phyloP scores from a whole-genome alignment of 352 stramenopile genomes.

The Globisporangium solare region DNA sequence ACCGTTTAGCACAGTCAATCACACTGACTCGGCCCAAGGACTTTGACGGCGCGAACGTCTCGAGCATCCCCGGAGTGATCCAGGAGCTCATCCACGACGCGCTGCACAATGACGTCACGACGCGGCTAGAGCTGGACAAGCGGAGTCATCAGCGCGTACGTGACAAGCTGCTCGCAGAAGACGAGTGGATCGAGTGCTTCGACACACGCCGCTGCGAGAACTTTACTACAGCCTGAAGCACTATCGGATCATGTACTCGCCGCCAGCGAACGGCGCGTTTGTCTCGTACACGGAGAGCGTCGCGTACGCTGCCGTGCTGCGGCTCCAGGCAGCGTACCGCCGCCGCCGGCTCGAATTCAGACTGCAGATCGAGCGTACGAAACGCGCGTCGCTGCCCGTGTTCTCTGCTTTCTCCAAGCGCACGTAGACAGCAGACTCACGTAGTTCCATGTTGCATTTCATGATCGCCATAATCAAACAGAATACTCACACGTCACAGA shows the following conservation, averaged over 20 bases:
- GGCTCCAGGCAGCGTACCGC: conserved; percentile 56
- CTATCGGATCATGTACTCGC: conserved; percentile 33
- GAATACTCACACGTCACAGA: too few relatives aligned
- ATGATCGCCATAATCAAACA: too few relatives aligned
- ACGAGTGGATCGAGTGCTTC: conserved; percentile 65
- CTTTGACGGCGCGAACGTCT: conserved; percentile 51
- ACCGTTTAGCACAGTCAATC: conserved; percentile 43
- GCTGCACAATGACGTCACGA: conserved; percentile 31
- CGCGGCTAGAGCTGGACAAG: conserved; percentile 48
- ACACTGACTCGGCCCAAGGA: conserved; percentile 35
- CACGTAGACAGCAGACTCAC: conserved; percentile 9
- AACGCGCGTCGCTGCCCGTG: conserved; percentile 44
- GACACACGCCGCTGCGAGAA: conserved; percentile 31
- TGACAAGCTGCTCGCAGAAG: conserved; percentile 42
- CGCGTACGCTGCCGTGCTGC: conserved; percentile 47
- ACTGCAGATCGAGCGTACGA: conserved; percentile 37
- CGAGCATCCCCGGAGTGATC: conserved; percentile 42
- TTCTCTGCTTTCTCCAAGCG: conserved; percentile 32
- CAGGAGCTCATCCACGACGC: conserved; percentile 41
- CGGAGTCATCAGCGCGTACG: conserved; percentile 36
- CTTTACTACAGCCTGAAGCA: conserved; percentile 68
- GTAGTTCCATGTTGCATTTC: too few relatives aligned
- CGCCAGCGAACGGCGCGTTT: conserved; percentile 43
- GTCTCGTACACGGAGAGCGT: conserved; percentile 43
- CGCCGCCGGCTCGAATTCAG: conserved; percentile 39